Conservation (phyloP, 2,329 filamentous ascomycete genomes). For the Ascochyta clinopodiicola region DNA sequence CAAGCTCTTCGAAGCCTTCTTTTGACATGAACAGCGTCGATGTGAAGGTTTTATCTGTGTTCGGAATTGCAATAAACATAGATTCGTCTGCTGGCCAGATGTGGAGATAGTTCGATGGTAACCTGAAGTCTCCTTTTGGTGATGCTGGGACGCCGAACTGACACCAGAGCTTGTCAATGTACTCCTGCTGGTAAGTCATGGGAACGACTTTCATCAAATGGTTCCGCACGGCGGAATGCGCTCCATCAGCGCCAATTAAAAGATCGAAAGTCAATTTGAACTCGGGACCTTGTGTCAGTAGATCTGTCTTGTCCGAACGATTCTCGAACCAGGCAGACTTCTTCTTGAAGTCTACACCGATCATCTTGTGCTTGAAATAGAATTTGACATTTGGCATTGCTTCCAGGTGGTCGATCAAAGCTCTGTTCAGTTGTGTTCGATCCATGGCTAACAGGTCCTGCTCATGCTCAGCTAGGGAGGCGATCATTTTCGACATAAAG, state of each 20-base stretch:
- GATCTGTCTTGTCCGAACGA: conserved; percentile 30
- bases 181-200: conserved; percentile 91
- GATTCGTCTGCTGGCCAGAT: conserved; percentile 95
- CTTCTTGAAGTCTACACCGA: conserved; percentile 81
- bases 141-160: conserved; percentile 81
- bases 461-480: conserved; percentile 16
- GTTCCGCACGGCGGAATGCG: conserved; percentile 88
- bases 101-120: conserved; percentile 92
- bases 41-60: conserved; percentile 88
- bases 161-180: conserved; percentile 97
- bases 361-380: conserved; percentile 92
- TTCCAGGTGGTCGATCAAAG: conserved; percentile 82
- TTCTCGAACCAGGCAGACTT: conserved; percentile 88
- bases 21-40: conserved; percentile 91
- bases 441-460: conserved; percentile 88
- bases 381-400: conserved; percentile 86
- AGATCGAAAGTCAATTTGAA: conserved; percentile 88
- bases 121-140: conserved; percentile 66
- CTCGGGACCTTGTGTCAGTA: conserved; percentile 57
- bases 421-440: conserved; percentile 80
- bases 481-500: neutral
- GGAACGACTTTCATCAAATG: conserved; percentile 95
- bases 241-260: conserved; percentile 92
- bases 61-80: conserved; percentile 98
- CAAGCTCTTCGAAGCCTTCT: conserved; percentile 70